Conservation (phyloP, 345 rosid species). For the Lenwebbia sp. region DNA sequence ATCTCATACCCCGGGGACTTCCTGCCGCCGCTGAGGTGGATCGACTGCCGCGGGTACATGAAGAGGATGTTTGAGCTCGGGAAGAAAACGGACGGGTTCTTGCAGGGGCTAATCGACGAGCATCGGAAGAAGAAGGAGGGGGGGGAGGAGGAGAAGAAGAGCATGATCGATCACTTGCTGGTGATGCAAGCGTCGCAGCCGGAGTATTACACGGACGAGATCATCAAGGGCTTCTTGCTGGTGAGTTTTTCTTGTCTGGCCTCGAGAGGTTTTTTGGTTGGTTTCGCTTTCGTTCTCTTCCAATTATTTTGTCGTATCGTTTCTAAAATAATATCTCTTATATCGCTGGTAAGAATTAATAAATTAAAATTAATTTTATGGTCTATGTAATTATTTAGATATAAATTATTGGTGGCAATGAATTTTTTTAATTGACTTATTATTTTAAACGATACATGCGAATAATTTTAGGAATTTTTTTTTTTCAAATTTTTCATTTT, state of each 20-base stretch:
- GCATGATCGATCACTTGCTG: conserved; percentile 37
- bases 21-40: conserved; percentile 28
- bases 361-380: too few relatives aligned
- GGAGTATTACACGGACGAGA: conserved; percentile 28
- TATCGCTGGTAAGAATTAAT: too few relatives aligned
- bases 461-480: too few relatives aligned
- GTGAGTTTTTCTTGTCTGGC: neutral
- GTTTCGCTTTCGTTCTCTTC: neutral
- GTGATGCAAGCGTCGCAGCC: conserved; percentile 27
- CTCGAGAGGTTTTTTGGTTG: neutral
- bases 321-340: too few relatives aligned
- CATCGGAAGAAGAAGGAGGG: conserved; percentile 3
- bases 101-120: conserved; percentile 41
- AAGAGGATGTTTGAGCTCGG: conserved; percentile 10
- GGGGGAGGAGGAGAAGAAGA: conserved; percentile 2
- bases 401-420: too few relatives aligned
- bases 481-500: too few relatives aligned
- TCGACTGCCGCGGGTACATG: conserved; percentile 8
- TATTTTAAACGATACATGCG: too few relatives aligned
- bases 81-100: conserved; percentile 17
- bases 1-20: conserved; percentile 29
- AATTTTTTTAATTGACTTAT: too few relatives aligned
- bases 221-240: conserved; percentile 32
- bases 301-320: neutral
- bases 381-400: too few relatives aligned